Base-by-base conservation (phyloP, 768 basidiomycete genomes). In the Boletus fagicola region DNA sequence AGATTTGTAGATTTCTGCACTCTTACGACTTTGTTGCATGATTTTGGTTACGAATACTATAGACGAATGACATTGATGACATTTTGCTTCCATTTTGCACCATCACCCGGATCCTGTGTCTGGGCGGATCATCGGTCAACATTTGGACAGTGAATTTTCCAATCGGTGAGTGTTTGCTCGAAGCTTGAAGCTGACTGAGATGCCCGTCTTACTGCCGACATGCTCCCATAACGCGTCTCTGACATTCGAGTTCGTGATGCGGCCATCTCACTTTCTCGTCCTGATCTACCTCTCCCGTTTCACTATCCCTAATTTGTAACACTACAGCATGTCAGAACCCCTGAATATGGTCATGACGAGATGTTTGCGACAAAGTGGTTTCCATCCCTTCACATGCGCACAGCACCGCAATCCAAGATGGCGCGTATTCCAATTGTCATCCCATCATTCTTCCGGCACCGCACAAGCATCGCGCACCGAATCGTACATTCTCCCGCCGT, bases 1-100 rank as follows among this genome's bases (percentile, higher is more conserved):
- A 67, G 68, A 73, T 63, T 72, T 72, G 46, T 66, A 72, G 68
- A 64, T 64, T 66, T 72, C 68, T 71, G 70, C 72, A 56, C 56
- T 53, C 62, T 52, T 51, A 58, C 50, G 69, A 65, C 54, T 61
- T 60, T 58, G 51, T 47, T 62, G 60, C 56, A 67, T 50, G 67
- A 57, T 47, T 54, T 64, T 66, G 44, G 43, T 65, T 68, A 71
- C 68, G 67, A 60, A 52, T 45, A 30, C 53, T 40, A 36, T 59
- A 63, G 56, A 62, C 4, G 43, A 68, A 68, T 71, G 71, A 60
- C 35, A 46, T 51, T 57, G 61, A 70, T 62, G 61, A 62, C 28
- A n/a, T 20, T 64, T 46, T 46, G 43, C 43, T 55, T 64, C 47
- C 63, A 56, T 66, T 54, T 9, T 22, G 33, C 36, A 33, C 24